phyloP scores from a whole-genome alignment of 1,284 basidiomycete genomes.

The Apiotrichum mycotoxinovorans region DNA sequence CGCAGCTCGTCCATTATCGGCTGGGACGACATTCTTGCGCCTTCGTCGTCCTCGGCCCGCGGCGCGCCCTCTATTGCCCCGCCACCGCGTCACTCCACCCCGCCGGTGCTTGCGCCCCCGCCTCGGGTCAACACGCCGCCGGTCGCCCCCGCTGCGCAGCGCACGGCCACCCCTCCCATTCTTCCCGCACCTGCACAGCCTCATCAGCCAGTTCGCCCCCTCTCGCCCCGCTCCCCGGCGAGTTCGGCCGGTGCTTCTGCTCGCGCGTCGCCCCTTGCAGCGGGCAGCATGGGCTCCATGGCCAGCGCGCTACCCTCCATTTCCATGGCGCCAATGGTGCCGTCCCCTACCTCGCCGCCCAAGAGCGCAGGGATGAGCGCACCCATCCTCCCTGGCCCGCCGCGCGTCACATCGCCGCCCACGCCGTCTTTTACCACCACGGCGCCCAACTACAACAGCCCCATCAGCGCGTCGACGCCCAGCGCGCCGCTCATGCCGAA shows the following conservation, averaged over 20 bases:
- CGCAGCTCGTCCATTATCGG: slow-evolving; percentile 4
- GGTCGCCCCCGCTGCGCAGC: neutral
- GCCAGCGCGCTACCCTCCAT: slow-evolving; percentile 13
- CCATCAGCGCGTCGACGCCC: neutral
- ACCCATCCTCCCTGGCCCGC: neutral
- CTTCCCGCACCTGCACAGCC: neutral
- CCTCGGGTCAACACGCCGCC: neutral
- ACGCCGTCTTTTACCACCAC: neutral
- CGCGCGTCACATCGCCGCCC: neutral
- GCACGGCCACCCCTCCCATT: neutral
- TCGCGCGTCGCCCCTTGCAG: too few relatives aligned
- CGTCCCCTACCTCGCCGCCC: neutral
- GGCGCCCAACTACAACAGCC: neutral
- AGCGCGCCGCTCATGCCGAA: neutral
- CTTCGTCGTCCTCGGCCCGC: slow-evolving; percentile 1
- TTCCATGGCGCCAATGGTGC: neutral
- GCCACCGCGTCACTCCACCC: slow-evolving; percentile 3
- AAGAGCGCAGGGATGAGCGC: neutral
- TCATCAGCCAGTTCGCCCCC: neutral
- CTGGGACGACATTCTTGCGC: slow-evolving; percentile 32
- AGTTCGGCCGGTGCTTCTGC: neutral
- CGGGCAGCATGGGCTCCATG: neutral
- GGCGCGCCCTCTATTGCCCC: neutral
- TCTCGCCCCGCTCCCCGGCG: neutral
- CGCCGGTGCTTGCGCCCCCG: neutral